A percentile compares a stretch with the other conserved stretches of the same genome.
Conservation (phyloP, 2,329 filamentous ascomycete genomes). For the Ophiostoma himal-ulmi region DNA sequence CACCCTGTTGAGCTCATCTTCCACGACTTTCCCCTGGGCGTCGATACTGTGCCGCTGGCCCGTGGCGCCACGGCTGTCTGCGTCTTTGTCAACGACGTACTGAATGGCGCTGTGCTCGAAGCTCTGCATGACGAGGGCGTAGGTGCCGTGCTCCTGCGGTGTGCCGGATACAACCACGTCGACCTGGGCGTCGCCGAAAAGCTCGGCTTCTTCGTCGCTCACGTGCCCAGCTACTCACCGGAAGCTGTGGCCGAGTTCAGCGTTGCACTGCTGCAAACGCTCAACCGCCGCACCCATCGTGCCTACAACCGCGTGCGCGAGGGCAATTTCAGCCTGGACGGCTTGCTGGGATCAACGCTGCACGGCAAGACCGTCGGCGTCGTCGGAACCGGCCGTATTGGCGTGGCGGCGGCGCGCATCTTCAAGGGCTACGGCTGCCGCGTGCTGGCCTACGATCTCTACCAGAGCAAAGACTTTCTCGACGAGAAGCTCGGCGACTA, state of each 20-base stretch:
- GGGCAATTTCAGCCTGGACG: slow-evolving; percentile 61
- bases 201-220: slow-evolving; percentile 56
- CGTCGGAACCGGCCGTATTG: slow-evolving; percentile 60
- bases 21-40: slow-evolving; percentile 52
- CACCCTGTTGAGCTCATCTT: slow-evolving; percentile 45
- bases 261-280: slow-evolving; percentile 60
- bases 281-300: slow-evolving; percentile 62
- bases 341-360: slow-evolving; percentile 56
- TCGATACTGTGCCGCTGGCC: slow-evolving; percentile 52
- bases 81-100: slow-evolving; percentile 62
- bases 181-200: slow-evolving; percentile 51
- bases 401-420: slow-evolving; percentile 55
- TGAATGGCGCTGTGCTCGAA: slow-evolving; percentile 47
- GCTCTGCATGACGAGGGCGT: slow-evolving; percentile 47
- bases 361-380: slow-evolving; percentile 61
- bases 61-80: slow-evolving; percentile 53
- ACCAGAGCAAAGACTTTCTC: slow-evolving; percentile 43
- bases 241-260: slow-evolving; percentile 66
- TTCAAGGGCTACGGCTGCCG: slow-evolving; percentile 60
- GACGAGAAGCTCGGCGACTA: slow-evolving; percentile 45
- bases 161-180: slow-evolving; percentile 64
- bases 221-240: slow-evolving; percentile 63
- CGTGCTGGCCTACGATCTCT: slow-evolving; percentile 57
- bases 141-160: slow-evolving; percentile 57
- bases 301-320: slow-evolving; percentile 64